Conservation (phyloP, 345 rosid species). For the Brassica rapa region DNA sequence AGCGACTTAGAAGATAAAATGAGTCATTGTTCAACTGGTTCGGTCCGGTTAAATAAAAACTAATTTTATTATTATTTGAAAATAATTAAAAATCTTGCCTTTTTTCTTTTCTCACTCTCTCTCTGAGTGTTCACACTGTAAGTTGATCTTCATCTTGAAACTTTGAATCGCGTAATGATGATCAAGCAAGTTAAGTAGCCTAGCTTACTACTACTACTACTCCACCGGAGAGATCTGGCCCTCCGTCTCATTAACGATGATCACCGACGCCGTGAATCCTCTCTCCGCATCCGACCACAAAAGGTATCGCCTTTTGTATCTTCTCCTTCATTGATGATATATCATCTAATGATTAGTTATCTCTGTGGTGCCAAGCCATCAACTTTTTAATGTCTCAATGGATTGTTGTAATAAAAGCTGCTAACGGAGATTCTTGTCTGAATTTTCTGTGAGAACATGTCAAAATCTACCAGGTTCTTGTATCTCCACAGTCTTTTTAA, state of each 20-base stretch:
- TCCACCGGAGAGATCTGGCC: conserved; percentile 33
- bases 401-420: too few species aligned
- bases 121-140: conserved; percentile 3
- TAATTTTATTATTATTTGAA: too few species aligned
- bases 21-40: too few species aligned
- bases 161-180: conserved; percentile 49
- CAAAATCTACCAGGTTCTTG: background rate
- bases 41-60: too few species aligned
- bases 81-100: conserved; percentile 38
- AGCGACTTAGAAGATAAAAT: too few species aligned
- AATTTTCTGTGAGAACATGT: too few species aligned
- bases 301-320: conserved; percentile 46
- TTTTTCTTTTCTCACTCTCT: conserved; percentile 28
- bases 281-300: conserved; percentile 67
- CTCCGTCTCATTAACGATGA: conserved; percentile 40
- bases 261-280: conserved; percentile 41
- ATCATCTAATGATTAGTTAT: too few species aligned
- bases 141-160: conserved; percentile 10
- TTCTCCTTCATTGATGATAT: conserved; percentile 19
- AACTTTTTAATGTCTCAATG: too few species aligned
- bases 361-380: too few species aligned
- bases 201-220: background rate
- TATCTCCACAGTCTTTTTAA: background rate
- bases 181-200: background rate
- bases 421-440: too few species aligned